These are phyloP conservation scores for Setaria italica DNA, from an alignment of 202 grass and related monocot species.

Conservation along the genomic window DNA sequence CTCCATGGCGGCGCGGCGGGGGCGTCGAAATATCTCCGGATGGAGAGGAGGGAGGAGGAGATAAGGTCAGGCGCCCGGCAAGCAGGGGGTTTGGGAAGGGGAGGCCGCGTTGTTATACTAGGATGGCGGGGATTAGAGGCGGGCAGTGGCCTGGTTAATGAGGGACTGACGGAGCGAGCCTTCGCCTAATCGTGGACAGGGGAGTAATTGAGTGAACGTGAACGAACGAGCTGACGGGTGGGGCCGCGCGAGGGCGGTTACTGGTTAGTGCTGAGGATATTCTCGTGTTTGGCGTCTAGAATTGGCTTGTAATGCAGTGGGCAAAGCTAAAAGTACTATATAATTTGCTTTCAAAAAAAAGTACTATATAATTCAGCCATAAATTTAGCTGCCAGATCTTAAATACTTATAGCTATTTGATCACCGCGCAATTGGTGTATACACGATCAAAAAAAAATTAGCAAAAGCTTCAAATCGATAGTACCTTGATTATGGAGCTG, in stretches of 20 bases:
- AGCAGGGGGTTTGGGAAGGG: conserved; percentile 41
- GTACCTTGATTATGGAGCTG: background rate
- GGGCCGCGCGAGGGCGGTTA: background rate
- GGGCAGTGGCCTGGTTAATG: background rate
- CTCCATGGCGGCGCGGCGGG: conserved; percentile 49
- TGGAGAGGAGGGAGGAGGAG: conserved; percentile 27
- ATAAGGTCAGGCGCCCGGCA: conserved; percentile 61
- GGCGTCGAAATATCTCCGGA: conserved; percentile 35
- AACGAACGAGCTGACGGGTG: conserved; percentile 42
- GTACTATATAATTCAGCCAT: background rate
- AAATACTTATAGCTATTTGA: background rate
- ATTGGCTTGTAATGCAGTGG: no score
- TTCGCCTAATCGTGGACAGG: conserved; percentile 29
- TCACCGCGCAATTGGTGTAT: background rate
- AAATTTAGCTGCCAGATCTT: background rate
- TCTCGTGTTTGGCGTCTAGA: background rate
- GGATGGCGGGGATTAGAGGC: conserved; percentile 20
- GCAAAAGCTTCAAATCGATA: background rate
- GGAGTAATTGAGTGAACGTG: background rate
- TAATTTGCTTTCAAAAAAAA: no score
- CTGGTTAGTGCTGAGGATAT: background rate
- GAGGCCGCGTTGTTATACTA: conserved; percentile 28
- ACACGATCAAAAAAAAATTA: background rate
- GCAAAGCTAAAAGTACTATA: background rate
- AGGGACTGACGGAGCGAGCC: conserved; percentile 14